phyloP scores from a whole-genome alignment of 1,284 basidiomycete species.

The Peniophora sp. region DNA sequence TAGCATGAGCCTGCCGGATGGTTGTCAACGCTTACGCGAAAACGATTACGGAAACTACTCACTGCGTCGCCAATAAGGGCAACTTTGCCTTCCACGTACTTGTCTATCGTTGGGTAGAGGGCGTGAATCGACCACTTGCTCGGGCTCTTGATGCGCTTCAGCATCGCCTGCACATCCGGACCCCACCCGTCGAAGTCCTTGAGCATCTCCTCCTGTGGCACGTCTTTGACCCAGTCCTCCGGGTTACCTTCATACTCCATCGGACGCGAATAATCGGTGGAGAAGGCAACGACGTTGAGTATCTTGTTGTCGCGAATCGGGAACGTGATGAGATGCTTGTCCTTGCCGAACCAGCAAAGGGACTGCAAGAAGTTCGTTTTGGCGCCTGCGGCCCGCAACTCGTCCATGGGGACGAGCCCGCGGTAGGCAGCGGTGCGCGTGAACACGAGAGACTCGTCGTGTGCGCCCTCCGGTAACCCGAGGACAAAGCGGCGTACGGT shows the following conservation, averaged over 20 bases:
- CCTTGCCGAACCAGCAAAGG: slow-evolving; percentile 24
- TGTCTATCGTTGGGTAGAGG: slow-evolving; percentile 38
- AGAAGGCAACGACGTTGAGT: slow-evolving; percentile 50
- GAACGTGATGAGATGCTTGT: slow-evolving; percentile 52
- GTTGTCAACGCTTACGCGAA: not conserved
- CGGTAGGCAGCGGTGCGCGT: slow-evolving; percentile 41
- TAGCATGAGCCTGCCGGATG: slow-evolving; percentile 41
- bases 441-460: slow-evolving; percentile 24
- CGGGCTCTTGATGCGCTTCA: slow-evolving; percentile 39
- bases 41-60: slow-evolving; percentile 8
- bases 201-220: slow-evolving; percentile 35
- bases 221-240: slow-evolving; percentile 39
- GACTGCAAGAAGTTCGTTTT: slow-evolving; percentile 26
- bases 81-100: slow-evolving; percentile 37
- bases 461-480: slow-evolving; percentile 14
- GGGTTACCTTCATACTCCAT: slow-evolving; percentile 19
- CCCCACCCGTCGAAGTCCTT: slow-evolving; percentile 43
- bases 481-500: slow-evolving; percentile 27
- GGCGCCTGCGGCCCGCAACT: slow-evolving; percentile 30
- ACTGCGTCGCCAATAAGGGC: slow-evolving; percentile 57
- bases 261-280: slow-evolving; percentile 29
- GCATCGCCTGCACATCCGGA: slow-evolving; percentile 32
- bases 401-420: slow-evolving; percentile 31
- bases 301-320: slow-evolving; percentile 38
- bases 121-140: slow-evolving; percentile 57